A percentile compares a stretch with the other conserved stretches of the same genome.
phyloP scores from a whole-genome alignment of 148 eudicot genomes.

The Chenopodium berlandieri region DNA sequence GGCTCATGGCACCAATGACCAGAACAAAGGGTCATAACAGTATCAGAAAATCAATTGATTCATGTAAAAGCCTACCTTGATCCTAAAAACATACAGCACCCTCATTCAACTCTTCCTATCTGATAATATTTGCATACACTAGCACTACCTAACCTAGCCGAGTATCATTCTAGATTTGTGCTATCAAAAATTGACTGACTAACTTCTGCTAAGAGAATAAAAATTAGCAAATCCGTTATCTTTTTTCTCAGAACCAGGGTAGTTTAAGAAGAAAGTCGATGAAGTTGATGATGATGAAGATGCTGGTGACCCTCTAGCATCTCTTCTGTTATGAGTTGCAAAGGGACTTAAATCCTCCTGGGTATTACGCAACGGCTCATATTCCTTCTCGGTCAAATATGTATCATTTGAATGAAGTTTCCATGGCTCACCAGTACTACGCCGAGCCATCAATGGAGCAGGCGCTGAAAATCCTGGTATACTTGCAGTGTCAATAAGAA shows the following conservation, averaged over 20 bases:
- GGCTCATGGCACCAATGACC: too few species aligned
- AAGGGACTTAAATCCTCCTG: constrained; percentile 30
- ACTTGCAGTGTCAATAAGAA: constrained; percentile 48
- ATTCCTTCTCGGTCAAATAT: constrained; percentile 29
- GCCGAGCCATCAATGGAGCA: constrained; percentile 27
- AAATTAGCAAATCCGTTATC: constrained; percentile 62
- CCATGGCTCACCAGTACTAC: constrained; percentile 40
- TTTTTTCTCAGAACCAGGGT: constrained; percentile 35
- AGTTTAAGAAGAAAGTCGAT: constrained; percentile 27
- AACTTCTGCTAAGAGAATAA: constrained; percentile 53
- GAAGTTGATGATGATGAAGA: constrained; percentile 42
- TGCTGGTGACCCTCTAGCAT: constrained; percentile 32
- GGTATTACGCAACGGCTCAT: constrained; percentile 21
- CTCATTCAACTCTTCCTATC: background rate
- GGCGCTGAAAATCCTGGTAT: constrained; percentile 52
- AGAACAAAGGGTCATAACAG: too few species aligned
- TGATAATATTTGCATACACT: constrained; percentile 10
- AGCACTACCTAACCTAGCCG: background rate
- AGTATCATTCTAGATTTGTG: background rate
- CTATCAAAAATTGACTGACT: constrained; percentile 5
- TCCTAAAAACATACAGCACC: background rate
- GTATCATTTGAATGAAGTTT: constrained; percentile 45
- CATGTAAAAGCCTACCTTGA: background rate
- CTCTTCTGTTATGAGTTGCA: constrained; percentile 26
- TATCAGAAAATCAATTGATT: background rate